Percentiles rank a stretch among this genome's conserved stretches.
These are phyloP conservation scores for Dittrichia graveolens DNA, from an alignment of 129 eudicot species.

Conservation along the genomic window DNA sequence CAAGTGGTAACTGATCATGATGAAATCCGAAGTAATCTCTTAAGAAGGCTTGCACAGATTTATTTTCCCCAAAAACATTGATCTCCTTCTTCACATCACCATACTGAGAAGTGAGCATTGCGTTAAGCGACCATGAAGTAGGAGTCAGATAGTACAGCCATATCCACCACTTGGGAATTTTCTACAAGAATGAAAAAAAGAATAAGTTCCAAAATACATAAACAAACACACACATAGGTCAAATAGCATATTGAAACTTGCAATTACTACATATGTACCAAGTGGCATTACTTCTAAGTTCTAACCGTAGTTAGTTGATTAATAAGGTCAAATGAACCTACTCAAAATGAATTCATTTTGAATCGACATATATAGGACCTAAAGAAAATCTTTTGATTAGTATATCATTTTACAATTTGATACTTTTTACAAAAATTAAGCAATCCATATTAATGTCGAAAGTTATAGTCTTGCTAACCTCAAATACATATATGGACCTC, in stretches of 20 bases:
- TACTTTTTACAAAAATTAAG: too few species aligned
- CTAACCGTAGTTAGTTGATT: too few species aligned
- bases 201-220: not conserved
- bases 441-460: not conserved
- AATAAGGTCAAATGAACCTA: too few species aligned
- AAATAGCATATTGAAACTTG: not conserved
- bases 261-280: too few species aligned
- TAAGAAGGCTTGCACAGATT: constrained; percentile 38
- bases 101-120: constrained; percentile 56
- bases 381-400: too few species aligned
- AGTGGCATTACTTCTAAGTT: too few species aligned
- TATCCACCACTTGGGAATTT: constrained; percentile 69
- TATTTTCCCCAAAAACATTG: constrained; percentile 44
- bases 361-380: too few species aligned
- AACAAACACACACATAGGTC: not conserved
- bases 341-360: too few species aligned
- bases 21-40: constrained; percentile 49
- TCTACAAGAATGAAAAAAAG: constrained; percentile 29
- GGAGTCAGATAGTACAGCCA: constrained; percentile 59
- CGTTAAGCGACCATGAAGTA: constrained; percentile 64
- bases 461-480: too few species aligned
- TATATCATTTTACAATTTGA: too few species aligned
- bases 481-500: too few species aligned
- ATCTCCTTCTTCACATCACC: constrained; percentile 48
- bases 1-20: constrained; percentile 47